Base-by-base conservation (phyloP, 1,284 basidiomycete genomes). In the Erythrobasidium hasegawianum region DNA sequence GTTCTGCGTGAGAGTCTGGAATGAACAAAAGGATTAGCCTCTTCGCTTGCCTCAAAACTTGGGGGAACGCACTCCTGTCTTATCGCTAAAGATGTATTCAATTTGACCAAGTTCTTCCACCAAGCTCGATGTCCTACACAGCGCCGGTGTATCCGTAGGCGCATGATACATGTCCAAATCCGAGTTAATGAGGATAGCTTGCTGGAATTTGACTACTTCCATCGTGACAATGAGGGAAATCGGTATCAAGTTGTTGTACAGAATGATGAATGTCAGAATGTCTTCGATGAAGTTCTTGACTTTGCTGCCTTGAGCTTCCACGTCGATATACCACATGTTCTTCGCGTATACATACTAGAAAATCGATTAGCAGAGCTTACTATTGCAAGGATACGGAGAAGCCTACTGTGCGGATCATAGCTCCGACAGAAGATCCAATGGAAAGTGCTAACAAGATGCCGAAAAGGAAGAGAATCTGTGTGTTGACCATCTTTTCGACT, bases 151-250 rank as follows among this genome's bases (percentile, higher is more conserved):
- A 76, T 98, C 94, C 2, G 94, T 96, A 67, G 83, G 86, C 1
- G 87, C 86, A 76, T 98, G 89, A 79, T 98, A 99, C 79, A 80
- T 79, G 70, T 80, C 78, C 40, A 79, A 72, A 78, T 98, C 96
- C 39, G 86, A 93, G 78, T 97, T 98, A 82, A 98, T 98, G 61
- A 97, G 84, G 57, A 89, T 87, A 0, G 96, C 94, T 79, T 97
- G 96, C 78, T 97, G 92, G 75, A 88, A 97, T 78, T 97, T 97
- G 81, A 98, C 96, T 27, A 98, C 89, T 80, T 99, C 96, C 88
- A 98, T 97, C 1, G 96, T 97, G 74, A 99, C 95, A 75, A 98
- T 96, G 71, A 99, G 86, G 68, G 95, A 98, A 76, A 99, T 99
- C 7, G 96, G 96, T 70, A 98, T 97, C 73, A 99, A 82, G 80